Base-by-base conservation (phyloP, 2,329 filamentous ascomycete genomes). In the Emericellopsis cladophorae region DNA sequence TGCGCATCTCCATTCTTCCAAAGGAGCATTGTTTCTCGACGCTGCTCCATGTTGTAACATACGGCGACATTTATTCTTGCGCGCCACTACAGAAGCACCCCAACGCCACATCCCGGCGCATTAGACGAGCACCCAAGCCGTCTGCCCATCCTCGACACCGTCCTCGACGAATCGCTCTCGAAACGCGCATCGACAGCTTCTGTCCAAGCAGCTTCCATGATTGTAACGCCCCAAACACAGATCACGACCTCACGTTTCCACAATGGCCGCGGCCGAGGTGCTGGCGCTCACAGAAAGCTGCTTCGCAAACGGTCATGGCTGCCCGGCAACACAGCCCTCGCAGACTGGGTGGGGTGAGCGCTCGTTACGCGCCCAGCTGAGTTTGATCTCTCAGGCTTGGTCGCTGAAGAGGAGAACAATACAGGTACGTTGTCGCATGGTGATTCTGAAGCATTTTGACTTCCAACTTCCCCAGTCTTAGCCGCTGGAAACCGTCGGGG, bases 251-350 rank as follows among this genome's bases (percentile, higher is more conserved):
- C 58, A 51, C 59, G 62, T 58, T 63, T 57, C 57, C 67, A 71
- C 53, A 56, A 76, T 76, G 72, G 71, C 72, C 58, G 59, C 68
- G 56, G 64, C 63, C 61, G 61, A 63, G 50, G 61, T 72, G 60
- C 54, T 66, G 57, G 55, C 56, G 47, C 60, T 58, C 49, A 61
- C 55, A 57, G 61, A 56, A 55, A 57, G 53, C 57, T 65, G 58
- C 61, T 58, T 53, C 59, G 59, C 51, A 62, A 60, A 52, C 56
- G 56, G 45, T 50, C 58, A 53, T 62, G 60, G 57, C 47, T 63
- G 49, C 52, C 50, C 49, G 51, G 52, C 54, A 48, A 56, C 46
- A 51, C 56, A 37, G 46, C 51, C 44, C 54, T 58, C 49, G 53
- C 18, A 32, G 45, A 49, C 39, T 54, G 45, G 40, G 42, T 51